Evolutionary conservation across 257 asterid species (phyloP).

Genomic region (Galeopsis tetrahit): DNA sequence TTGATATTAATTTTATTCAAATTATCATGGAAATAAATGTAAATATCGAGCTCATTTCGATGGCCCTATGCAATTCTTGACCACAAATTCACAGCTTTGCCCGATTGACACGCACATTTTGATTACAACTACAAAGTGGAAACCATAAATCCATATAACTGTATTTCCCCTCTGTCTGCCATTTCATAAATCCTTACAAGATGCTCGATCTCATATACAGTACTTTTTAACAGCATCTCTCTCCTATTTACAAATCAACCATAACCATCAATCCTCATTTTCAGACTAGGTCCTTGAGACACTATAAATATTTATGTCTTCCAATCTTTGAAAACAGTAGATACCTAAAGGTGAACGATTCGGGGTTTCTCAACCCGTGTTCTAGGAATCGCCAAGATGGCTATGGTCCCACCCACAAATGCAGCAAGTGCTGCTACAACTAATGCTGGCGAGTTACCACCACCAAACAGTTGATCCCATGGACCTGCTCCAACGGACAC

Average conservation of each 20-base stretch:
- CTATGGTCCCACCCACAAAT: conserved; percentile 65
- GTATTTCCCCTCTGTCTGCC: neutral
- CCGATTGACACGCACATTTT: no score
- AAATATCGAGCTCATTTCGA: no score
- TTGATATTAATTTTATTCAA: no score
- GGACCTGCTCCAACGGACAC: conserved; percentile 88
- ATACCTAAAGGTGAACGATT: conserved; percentile 41
- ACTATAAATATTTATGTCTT: neutral
- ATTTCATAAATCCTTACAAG: neutral
- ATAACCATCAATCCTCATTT: neutral
- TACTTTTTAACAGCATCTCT: neutral
- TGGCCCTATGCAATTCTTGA: no score
- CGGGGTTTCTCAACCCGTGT: conserved; percentile 68
- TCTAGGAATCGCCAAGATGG: conserved; percentile 85
- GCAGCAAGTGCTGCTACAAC: conserved; percentile 69
- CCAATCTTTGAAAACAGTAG: neutral
- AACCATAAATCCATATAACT: neutral
- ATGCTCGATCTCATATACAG: neutral
- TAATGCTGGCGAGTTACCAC: conserved; percentile 84
- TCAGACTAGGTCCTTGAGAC: no score
- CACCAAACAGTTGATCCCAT: conserved; percentile 77
- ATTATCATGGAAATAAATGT: no score
- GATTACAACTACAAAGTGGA: neutral
- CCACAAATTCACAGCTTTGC: no score
- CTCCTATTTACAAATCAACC: neutral